Conservation (phyloP, 1,139 yeast species). For the Yamadazyma conglobata region DNA sequence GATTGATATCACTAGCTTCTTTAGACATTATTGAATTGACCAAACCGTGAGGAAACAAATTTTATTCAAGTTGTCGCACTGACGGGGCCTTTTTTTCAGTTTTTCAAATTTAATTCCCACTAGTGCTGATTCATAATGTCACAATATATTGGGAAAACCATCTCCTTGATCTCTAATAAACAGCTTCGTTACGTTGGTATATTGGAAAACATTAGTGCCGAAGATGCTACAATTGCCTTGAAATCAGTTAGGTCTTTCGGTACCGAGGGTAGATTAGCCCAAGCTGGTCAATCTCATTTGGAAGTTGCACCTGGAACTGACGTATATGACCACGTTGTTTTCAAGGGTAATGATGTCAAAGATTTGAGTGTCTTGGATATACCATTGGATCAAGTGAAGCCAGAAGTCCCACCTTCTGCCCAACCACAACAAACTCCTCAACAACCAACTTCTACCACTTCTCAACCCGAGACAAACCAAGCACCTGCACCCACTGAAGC, state of each 20-base stretch:
- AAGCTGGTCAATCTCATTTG: slow-evolving; percentile 54
- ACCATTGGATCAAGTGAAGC: slow-evolving; percentile 51
- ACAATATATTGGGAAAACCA: slow-evolving; percentile 87
- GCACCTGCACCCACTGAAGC: slow-evolving; percentile 6
- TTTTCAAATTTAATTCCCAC: not conserved
- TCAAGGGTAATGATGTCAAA: slow-evolving; percentile 90
- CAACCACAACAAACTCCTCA: slow-evolving; percentile 5
- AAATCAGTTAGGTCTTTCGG: slow-evolving; percentile 83
- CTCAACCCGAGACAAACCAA: slow-evolving; percentile 4
- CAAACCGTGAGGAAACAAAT: slow-evolving; percentile 1
- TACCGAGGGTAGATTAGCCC: slow-evolving; percentile 80
- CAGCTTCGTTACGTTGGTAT: slow-evolving; percentile 88
- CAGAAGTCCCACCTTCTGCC: slow-evolving; percentile 19
- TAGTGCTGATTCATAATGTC: slow-evolving; percentile 60
- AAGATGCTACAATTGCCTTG: slow-evolving; percentile 86
- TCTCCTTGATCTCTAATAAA: slow-evolving; percentile 82
- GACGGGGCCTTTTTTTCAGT: slow-evolving; percentile 3
- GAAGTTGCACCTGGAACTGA: slow-evolving; percentile 76
- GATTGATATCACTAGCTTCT: slow-evolving; percentile 10
- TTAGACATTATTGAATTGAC: slow-evolving; percentile 1
- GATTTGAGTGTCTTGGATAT: slow-evolving; percentile 81
- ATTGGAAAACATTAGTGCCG: slow-evolving; percentile 83
- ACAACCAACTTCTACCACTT: slow-evolving; percentile 3
- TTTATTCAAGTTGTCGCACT: too few species aligned
- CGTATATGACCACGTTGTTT: slow-evolving; percentile 75